Percentiles rank a stretch among this genome's conserved stretches.
phyloP scores from a whole-genome alignment of 441 rosid genomes.

The Kokia cookei region DNA sequence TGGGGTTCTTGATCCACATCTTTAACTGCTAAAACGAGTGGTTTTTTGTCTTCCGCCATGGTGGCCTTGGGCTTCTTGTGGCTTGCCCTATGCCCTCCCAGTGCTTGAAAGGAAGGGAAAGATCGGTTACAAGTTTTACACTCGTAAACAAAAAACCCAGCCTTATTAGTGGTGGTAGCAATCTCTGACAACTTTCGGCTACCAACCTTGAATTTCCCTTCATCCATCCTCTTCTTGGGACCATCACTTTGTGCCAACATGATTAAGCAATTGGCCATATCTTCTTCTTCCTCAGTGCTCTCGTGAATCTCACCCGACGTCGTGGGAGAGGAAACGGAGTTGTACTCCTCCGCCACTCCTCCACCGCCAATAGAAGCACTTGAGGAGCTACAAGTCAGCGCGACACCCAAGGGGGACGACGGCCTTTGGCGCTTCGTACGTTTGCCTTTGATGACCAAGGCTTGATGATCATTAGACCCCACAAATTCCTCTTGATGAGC shows the following conservation, averaged over 20 bases:
- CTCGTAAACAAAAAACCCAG: conserved; percentile 63
- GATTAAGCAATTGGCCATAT: conserved; percentile 86
- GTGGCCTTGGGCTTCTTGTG: conserved; percentile 65
- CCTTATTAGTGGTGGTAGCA: conserved; percentile 20
- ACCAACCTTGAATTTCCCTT: conserved; percentile 14
- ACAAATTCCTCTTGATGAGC: conserved; percentile 28
- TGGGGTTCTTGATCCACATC: conserved; percentile 5
- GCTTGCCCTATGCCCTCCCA: conserved; percentile 95
- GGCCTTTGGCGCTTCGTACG: conserved; percentile 77
- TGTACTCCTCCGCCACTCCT: conserved; percentile 20
- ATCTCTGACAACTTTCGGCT: conserved; percentile 19
- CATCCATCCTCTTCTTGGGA: conserved; percentile 5
- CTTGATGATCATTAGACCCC: conserved; percentile 29
- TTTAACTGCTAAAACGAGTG: conserved; percentile 12
- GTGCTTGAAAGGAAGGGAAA: conserved; percentile 88
- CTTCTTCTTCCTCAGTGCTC: conserved; percentile 79
- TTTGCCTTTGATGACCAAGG: conserved; percentile 47
- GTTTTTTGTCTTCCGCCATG: conserved; percentile 28
- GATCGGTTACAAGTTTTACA: conserved; percentile 84
- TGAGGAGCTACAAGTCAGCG: conserved; percentile 33
- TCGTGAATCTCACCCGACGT: conserved; percentile 28
- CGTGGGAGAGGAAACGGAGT: conserved; percentile 30
- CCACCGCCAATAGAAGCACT: conserved; percentile 16
- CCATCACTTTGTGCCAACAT: conserved; percentile 68
- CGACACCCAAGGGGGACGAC: conserved; percentile 32